Percentiles rank a stretch among this genome's conserved stretches.
Conservation (phyloP, 2,329 filamentous ascomycete genomes). For the Macrophomina pseudophaseolina region DNA sequence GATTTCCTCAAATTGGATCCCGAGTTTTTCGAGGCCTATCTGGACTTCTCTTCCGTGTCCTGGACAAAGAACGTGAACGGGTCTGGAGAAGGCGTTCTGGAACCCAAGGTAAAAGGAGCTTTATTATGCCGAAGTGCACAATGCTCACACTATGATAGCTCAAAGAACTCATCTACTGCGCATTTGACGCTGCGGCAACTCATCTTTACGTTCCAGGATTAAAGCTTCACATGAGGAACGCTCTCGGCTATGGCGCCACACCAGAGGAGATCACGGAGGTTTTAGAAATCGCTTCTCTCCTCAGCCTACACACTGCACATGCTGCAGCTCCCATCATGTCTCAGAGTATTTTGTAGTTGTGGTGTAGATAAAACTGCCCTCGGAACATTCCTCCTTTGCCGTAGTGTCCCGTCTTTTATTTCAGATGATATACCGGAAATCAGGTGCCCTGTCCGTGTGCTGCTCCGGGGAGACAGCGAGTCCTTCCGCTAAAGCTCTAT, state of each 20-base stretch:
- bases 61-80: conserved; percentile 42
- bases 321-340: conserved; percentile 34
- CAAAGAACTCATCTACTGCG: conserved; percentile 56
- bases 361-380: neutral
- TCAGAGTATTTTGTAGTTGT: neutral
- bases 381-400: neutral
- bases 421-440: conserved; percentile 9
- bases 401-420: too few species aligned
- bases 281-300: conserved; percentile 50
- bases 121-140: too few species aligned
- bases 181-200: conserved; percentile 55
- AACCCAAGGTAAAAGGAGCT: conserved; percentile 46
- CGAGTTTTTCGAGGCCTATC: conserved; percentile 56
- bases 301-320: conserved; percentile 40
- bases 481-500: conserved; percentile 34
- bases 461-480: neutral
- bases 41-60: conserved; percentile 53
- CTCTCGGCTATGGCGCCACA: conserved; percentile 52
- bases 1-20: conserved; percentile 52
- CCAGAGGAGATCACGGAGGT: conserved; percentile 56
- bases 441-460: conserved; percentile 1
- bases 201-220: conserved; percentile 55
- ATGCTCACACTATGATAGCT: conserved; percentile 27
- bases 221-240: conserved; percentile 57
- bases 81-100: conserved; percentile 40